Base-by-base conservation (phyloP, 495 filamentous ascomycete species). In the Podospora anserina region DNA sequence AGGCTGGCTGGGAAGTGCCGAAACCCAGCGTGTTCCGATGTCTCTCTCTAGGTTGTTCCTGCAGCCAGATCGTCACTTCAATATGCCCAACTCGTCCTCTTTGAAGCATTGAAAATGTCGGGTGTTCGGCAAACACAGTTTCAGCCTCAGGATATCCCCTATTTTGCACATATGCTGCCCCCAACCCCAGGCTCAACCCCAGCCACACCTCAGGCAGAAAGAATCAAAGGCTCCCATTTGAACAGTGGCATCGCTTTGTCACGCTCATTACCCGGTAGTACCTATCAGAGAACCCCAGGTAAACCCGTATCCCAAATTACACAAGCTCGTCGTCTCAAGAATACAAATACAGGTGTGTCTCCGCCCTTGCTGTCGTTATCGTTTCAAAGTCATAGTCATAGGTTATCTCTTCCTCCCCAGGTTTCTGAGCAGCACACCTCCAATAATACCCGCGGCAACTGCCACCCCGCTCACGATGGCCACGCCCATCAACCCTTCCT, bases 391-490 rank as follows among this genome's bases (percentile, higher is more conserved):
- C 59, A 27, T 59, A 30, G 13, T 56, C 20, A 61, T 74, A 23
- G 23, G 23, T 23, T 61, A 79, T 63, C 77, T 71, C 73, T 78
- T 77, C 64, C 75, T 66, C n/a, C 77, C 76, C 57, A 79, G n/a
- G 32, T 79, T 80, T 79, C 87, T 89, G 72, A 97, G 84, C 56
- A 99, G 75, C 72, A 97, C 84, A 44, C 91, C 92, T 28, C 94
- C 95, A 32, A 97, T 89, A 28, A 97, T 88, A n/a, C 93, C 94
- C 15, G 93, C 95, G 9, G 92, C 93, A 70, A 98, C 89, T 56
- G 94, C 94, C 63, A 98, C 84, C 54, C 95, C 95, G 69, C 95
- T 93, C 59, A 98, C 87, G 78, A 99, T 98, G n/a, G 95, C 95
- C 69, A 97, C 92, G 32, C 95, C 95, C 83, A 97, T 82, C 69